Evolutionary conservation across 768 basidiomycete species (phyloP), one percentile per base, ranked within the genome.

Genomic region (Russula abietina): DNA sequence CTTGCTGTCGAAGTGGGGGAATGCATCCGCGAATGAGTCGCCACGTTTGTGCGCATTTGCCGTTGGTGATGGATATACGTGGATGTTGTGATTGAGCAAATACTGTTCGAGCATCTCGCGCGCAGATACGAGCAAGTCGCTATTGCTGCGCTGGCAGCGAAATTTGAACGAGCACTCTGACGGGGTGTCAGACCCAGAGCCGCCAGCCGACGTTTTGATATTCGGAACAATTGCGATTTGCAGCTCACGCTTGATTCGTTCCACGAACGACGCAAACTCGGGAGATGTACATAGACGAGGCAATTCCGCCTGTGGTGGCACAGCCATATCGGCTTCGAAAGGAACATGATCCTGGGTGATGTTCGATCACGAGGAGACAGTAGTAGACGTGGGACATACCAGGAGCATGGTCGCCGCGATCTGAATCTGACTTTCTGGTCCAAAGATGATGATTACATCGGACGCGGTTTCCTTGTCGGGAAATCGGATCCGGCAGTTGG

Each of bases 1-100:
- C 74, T 94, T 97, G 76, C 91, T 93, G 72, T 97, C 93, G 73
- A 97, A 96, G 73, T 96, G 93, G 28, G 93, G 91, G 80, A 96
- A 95, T 2, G 94, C 91, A 71, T 96, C 93, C 38, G 93, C 88
- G 70, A 96, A 95, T 1, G 93, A 93, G 70, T 98, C 95, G 8
- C 88, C 89, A 51, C 93, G 81, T 74, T 88, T 93, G 73, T 91
- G 91, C 2, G 83, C 83, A 60, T 88, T 85, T n/a, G 85, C 82
- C 9, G 87, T 86, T 17, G 87, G 82, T 30, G 89, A 86, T 26
- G 90, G 88, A 74, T 91, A 91, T 61, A 87, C 82, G 68, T 90
- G 85, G 30, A 96, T 83, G 65, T 89, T 93, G 68, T 94, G 87
- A 62, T 86, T 85, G 28, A 88, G 77, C 60, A 98, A 74, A 77